phyloP scores from a whole-genome alignment of 2,329 filamentous ascomycete genomes.

The Passalora sequoiae region DNA sequence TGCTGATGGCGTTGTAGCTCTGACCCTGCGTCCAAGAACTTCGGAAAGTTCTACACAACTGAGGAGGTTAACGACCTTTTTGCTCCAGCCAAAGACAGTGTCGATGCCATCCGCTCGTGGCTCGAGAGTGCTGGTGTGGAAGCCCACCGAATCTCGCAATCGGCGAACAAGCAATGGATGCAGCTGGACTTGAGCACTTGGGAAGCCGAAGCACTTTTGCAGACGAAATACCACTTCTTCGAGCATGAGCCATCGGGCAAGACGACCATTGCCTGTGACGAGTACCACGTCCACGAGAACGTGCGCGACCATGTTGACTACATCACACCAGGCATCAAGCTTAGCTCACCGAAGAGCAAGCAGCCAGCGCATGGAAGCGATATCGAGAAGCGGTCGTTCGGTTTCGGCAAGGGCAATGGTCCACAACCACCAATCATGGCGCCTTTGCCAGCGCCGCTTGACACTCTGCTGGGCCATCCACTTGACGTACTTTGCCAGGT shows the following conservation, averaged over 20 bases:
- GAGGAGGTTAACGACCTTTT: slow-evolving; percentile 41
- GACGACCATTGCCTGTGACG: slow-evolving; percentile 37
- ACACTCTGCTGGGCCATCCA: slow-evolving; percentile 9
- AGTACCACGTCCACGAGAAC: slow-evolving; percentile 44
- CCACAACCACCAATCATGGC: slow-evolving; percentile 15
- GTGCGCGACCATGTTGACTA: slow-evolving; percentile 51
- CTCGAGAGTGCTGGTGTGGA: slow-evolving; percentile 33
- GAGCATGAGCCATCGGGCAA: slow-evolving; percentile 52
- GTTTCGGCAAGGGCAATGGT: slow-evolving; percentile 11
- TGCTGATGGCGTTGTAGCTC: slow-evolving; percentile 10
- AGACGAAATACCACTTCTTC: slow-evolving; percentile 53
- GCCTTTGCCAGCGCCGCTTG: slow-evolving; percentile 9
- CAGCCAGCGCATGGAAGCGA: slow-evolving; percentile 15
- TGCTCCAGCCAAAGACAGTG: slow-evolving; percentile 33
- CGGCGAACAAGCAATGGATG: slow-evolving; percentile 36
- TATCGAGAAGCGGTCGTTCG: slow-evolving; percentile 20
- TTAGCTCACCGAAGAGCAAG: slow-evolving; percentile 25
- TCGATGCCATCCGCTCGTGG: slow-evolving; percentile 38
- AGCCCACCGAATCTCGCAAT: slow-evolving; percentile 32
- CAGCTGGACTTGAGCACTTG: slow-evolving; percentile 40
- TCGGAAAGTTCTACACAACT: slow-evolving; percentile 38
- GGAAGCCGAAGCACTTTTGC: slow-evolving; percentile 37
- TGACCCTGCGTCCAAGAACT: slow-evolving; percentile 29
- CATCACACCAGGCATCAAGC: slow-evolving; percentile 51
- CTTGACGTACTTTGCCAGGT: slow-evolving; percentile 17